Evolutionary conservation across 306 rosid species (phyloP).

Genomic region (Castanospermum australe): DNA sequence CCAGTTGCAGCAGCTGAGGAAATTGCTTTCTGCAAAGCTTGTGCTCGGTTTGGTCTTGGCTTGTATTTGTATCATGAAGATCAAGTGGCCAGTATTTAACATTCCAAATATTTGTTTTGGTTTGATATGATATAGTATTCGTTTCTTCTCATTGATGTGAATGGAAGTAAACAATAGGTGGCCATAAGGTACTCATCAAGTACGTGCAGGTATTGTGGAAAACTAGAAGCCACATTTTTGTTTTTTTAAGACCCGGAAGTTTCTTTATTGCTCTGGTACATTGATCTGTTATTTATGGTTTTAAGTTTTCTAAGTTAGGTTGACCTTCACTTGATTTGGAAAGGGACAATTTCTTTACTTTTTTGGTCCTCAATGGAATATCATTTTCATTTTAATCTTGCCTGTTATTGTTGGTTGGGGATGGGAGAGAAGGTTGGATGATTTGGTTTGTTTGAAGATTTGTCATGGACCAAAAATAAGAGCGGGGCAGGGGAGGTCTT

Average conservation of each 20-base stretch:
- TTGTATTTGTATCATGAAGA: conserved; percentile 88
- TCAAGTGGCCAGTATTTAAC: conserved; percentile 28
- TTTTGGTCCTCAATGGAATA: neutral
- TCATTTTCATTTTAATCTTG: neutral
- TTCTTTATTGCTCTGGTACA: conserved; percentile 1
- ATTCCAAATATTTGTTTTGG: conserved; percentile 19
- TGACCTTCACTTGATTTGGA: neutral
- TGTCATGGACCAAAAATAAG: too few relatives aligned
- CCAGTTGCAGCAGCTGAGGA: conserved; percentile 98
- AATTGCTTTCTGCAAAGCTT: conserved; percentile 92
- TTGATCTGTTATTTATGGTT: neutral
- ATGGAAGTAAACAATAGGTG: conserved; percentile 19
- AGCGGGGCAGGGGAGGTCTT: too few relatives aligned
- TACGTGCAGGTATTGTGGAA: conserved; percentile 8
- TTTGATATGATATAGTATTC: conserved; percentile 5
- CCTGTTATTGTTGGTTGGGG: too few relatives aligned
- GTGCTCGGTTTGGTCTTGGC: conserved; percentile 98
- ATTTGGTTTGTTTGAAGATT: too few relatives aligned
- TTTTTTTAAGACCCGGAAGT: conserved; percentile 15
- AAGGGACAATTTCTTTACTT: neutral
- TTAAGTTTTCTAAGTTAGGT: conserved; percentile 1
- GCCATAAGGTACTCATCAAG: conserved; percentile 1
- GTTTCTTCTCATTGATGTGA: conserved; percentile 24
- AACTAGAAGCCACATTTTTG: conserved; percentile 19
- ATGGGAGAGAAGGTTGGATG: too few relatives aligned